Evolutionary conservation across 495 filamentous ascomycete species (phyloP).

Genomic region (Chaetomium cochliodes): DNA sequence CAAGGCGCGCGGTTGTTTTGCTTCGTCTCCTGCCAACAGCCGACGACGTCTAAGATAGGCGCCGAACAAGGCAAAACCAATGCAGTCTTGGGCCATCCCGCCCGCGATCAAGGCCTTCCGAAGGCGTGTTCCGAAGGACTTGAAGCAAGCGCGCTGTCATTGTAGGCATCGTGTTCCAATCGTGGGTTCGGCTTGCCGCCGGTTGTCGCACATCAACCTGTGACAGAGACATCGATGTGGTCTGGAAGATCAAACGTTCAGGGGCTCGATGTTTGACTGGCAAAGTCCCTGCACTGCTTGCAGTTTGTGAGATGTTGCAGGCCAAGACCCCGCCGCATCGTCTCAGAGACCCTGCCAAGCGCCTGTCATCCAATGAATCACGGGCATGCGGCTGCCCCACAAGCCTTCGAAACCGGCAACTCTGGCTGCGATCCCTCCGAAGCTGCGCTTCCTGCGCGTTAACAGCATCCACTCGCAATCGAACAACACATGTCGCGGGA

Average conservation of each 20-base stretch:
- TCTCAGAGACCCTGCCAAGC: conserved; percentile 18
- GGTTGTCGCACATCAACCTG: conserved; percentile 15
- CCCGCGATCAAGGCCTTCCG: not conserved
- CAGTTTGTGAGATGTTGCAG: not conserved
- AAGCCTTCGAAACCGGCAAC: conserved; percentile 25
- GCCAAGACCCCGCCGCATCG: conserved; percentile 5
- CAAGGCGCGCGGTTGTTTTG: conserved; percentile 11
- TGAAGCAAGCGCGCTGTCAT: not conserved
- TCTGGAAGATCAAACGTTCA: conserved; percentile 33
- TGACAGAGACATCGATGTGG: conserved; percentile 21
- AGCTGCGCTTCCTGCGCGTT: conserved; percentile 2
- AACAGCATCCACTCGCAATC: conserved; percentile 25
- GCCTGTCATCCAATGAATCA: conserved; percentile 19
- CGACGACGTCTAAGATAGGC: not conserved
- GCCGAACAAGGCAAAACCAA: not conserved
- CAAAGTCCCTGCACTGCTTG: conserved; percentile 9
- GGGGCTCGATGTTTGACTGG: conserved; percentile 18
- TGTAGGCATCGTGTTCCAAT: not conserved
- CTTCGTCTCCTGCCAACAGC: not conserved
- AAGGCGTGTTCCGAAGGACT: not conserved
- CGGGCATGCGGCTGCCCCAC: conserved; percentile 16
- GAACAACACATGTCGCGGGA: not conserved
- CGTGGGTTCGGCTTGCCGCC: not conserved
- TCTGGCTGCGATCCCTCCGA: not conserved
- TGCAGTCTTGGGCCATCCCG: not conserved